Evolutionary conservation across 73 alveolate genomes (phyloP).

Genomic region (Paramecium octaurelia): DNA sequence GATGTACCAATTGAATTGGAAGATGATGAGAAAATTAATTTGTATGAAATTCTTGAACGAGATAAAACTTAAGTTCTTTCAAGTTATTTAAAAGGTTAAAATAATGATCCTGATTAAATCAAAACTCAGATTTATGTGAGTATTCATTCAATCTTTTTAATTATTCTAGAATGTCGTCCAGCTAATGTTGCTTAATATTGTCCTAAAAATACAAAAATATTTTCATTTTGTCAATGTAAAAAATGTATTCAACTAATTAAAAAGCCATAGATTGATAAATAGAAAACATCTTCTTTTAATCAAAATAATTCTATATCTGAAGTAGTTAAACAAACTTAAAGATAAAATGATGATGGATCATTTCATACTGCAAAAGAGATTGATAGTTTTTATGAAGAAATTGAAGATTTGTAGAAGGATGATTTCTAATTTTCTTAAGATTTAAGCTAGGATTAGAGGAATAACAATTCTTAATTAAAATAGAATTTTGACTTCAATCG

Average conservation of each 20-base stretch:
- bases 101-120: conserved; percentile 40
- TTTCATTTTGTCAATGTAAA: background rate
- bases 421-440: background rate
- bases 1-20: conserved; percentile 31
- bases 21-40: conserved; percentile 34
- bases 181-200: background rate
- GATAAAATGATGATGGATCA: background rate
- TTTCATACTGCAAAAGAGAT: conserved; percentile 29
- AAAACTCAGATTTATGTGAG: background rate
- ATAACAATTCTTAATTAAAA: background rate
- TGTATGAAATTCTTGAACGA: conserved; percentile 42
- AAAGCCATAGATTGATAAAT: background rate
- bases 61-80: conserved; percentile 39
- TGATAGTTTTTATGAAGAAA: conserved; percentile 26
- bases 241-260: background rate
- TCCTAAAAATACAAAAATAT: conserved; percentile 31
- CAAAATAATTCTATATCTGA: background rate
- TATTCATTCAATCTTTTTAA: background rate
- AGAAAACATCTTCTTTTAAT: background rate
- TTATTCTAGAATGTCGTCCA: background rate
- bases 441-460: background rate
- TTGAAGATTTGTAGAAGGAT: background rate
- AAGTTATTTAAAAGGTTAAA: conserved; percentile 16
- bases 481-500: background rate
- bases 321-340: background rate